Base-by-base conservation (phyloP, 768 basidiomycete species). In the Boletus reticuloceps region DNA sequence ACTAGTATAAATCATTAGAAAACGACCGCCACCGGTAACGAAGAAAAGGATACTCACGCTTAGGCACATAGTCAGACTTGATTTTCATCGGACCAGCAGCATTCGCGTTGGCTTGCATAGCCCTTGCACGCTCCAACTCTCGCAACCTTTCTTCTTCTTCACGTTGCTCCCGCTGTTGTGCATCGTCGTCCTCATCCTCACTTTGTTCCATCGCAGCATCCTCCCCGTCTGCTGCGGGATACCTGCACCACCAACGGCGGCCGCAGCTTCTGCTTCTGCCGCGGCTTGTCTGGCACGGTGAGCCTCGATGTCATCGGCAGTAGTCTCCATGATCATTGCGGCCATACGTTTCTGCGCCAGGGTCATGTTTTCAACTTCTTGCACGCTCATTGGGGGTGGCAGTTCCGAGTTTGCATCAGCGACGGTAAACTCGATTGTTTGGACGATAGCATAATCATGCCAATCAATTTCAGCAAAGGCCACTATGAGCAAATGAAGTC, bases 381-480 rank as follows among this genome's bases (percentile, higher is more conserved):
- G 86, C 17, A 97, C 84, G 62, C 84, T 94, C 88, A 97, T 98
- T 0, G 97, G 97, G n/a, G 91, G 86, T 12, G 96, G 97, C 25
- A 99, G 79, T 65, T 98, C 95, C 12, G 91, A 84, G 39, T 85
- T 85, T 52, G 91, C 86, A 68, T 99, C 97, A 9, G 89, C 91
- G 34, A 85, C 83, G 16, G 97, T 98, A 67, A 98, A 99, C 67
- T 99, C 97, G 63, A 97, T 94, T 19, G 94, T 97, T 68, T 98
- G 94, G 7, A 98, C 97, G 53, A 97, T 92, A 39, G 94, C 93
- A 74, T 97, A 98, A 69, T 98, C 97, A 66, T 99, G 94, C 97
- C 97, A 99, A 68, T 99, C 97, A 63, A 99, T 98, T 68, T 95
- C 92, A 42, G 94, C 92, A 66, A 97, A 95, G 6, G 95, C 96